Conservation (phyloP, 2,329 filamentous ascomycete species). For the Lasiodiplodia sp. region DNA sequence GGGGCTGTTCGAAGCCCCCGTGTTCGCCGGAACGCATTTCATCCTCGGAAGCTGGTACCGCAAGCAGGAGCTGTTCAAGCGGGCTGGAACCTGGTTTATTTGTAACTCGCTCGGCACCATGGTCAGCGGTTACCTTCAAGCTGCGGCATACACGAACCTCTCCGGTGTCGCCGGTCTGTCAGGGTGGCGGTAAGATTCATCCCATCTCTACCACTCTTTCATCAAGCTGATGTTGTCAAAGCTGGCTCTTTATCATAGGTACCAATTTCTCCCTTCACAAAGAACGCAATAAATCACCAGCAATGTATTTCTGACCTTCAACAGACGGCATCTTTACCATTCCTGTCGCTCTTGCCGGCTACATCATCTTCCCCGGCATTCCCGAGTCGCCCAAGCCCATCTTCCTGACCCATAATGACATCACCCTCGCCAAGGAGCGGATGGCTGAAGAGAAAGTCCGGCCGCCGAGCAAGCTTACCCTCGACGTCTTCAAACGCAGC, state of each 20-base stretch:
- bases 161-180: constrained; percentile 58
- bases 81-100: constrained; percentile 62
- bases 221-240: constrained; percentile 42
- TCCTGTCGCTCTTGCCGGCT: constrained; percentile 63
- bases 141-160: constrained; percentile 61
- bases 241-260: constrained; percentile 62
- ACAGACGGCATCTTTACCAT: constrained; percentile 63
- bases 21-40: constrained; percentile 47
- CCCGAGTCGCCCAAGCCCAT: constrained; percentile 58
- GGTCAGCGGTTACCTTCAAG: constrained; percentile 65
- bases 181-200: constrained; percentile 49
- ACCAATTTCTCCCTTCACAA: too few species aligned
- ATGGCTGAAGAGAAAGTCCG: constrained; percentile 42
- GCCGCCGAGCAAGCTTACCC: constrained; percentile 50
- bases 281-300: neutral
- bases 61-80: constrained; percentile 58
- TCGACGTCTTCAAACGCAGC: constrained; percentile 56
- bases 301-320: neutral
- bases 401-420: constrained; percentile 53
- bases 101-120: constrained; percentile 62
- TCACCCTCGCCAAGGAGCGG: constrained; percentile 41
- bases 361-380: constrained; percentile 61
- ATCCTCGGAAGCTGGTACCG: constrained; percentile 52
- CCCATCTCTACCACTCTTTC: neutral
- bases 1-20: constrained; percentile 45